Base-by-base conservation (phyloP, 1,284 basidiomycete genomes). In the Gastroboletus turbinatus region DNA sequence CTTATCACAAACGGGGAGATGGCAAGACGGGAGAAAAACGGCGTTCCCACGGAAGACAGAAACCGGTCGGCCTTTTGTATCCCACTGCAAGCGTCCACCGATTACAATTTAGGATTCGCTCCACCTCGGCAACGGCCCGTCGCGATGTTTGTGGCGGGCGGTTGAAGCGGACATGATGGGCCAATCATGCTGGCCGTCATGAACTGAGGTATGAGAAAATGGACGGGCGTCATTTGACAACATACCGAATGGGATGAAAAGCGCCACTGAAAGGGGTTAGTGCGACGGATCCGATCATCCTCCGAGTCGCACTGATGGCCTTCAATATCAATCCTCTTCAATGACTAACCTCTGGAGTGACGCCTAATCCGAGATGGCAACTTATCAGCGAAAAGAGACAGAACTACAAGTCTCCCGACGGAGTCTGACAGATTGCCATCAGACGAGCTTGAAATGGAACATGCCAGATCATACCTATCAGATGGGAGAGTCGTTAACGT, bases 21-120 rank as follows among this genome's bases (percentile, higher is more conserved):
- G 23, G 39, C 13, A 25, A 46, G 50, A 45, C 38, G 54, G 40
- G 53, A 46, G 55, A 49, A 27, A 50, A 13, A 35, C 2, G 46
- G 48, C 14, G 46, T 67, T 66, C 63, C 55, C 64, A 65, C 64
- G 52, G 8, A 57, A 39, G 29, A 52, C 8, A 16, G 14, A 2
- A 25, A 53, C 11, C 4, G 5, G 9, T 27, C 19, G 38, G 44
- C 39, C 54, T 67, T 67, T 67, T 67, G 63, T 66, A 64, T 46
- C 17, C 9, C 30, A 45, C 19, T 10, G 46, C 16, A 39, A n/a
- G n/a, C 19, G 17, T 21, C 44, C 38, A 46, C 39, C 19, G 14
- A 21, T 27, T 27, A 51, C 46, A 19, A 43, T 58, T 58, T 46
- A 32, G 32, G 39, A 32, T 10, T 5, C 17, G 39, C 39, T 23